A percentile compares a stretch with the other conserved stretches of the same genome.
Conservation (phyloP, 139 green algal genomes). For the Diplosphaera chodatii region DNA sequence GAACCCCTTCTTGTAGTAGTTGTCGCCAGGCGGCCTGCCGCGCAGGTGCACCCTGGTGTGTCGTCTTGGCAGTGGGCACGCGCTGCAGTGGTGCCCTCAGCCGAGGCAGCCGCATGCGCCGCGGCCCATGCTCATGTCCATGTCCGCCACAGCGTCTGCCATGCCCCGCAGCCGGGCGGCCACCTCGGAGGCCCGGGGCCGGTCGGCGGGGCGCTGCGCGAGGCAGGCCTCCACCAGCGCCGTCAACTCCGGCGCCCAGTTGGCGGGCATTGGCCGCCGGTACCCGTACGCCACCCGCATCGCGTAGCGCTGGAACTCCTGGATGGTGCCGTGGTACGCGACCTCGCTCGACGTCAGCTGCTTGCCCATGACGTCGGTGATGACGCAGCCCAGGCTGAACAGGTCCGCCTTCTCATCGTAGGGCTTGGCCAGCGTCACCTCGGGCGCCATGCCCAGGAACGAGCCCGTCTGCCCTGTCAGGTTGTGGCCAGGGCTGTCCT, state of each 20-base stretch:
- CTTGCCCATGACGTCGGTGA: no score
- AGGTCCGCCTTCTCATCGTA: constrained; percentile 26
- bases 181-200: neutral
- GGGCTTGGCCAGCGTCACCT: constrained; percentile 4
- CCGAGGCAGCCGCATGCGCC: neutral
- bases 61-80: no score
- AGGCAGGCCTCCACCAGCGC: neutral
- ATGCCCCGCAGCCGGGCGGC: neutral
- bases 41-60: no score
- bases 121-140: neutral
- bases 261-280: neutral
- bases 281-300: constrained; percentile 2
- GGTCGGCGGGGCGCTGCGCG: neutral
- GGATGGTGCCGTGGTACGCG: neutral
- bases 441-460: constrained; percentile 24
- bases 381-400: neutral
- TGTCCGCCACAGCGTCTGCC: neutral
- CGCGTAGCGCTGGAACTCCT: neutral
- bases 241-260: neutral
- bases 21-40: no score
- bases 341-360: neutral
- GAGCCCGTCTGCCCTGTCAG: constrained; percentile 14
- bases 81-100: no score
- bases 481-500: no score
- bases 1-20: no score